Evolutionary conservation across 2,329 filamentous ascomycete genomes (phyloP).

Genomic region (Penicillium sp.): DNA sequence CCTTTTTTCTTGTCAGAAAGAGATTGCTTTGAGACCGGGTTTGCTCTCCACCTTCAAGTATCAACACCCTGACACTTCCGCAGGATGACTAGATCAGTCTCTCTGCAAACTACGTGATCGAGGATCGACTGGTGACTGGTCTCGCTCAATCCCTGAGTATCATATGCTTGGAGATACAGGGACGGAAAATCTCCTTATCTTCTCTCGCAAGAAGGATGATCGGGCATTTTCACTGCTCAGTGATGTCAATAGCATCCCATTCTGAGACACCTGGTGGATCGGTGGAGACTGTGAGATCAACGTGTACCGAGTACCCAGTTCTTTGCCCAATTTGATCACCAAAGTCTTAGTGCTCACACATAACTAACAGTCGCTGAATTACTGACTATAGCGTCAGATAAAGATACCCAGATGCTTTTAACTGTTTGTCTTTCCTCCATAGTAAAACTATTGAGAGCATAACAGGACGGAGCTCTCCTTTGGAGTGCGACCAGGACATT

Average conservation of each 20-base stretch:
- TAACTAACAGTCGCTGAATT: background rate
- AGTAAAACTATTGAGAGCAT: background rate
- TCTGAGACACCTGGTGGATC: conserved; percentile 19
- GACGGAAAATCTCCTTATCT: background rate
- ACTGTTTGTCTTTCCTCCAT: background rate
- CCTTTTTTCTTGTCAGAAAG: conserved; percentile 14
- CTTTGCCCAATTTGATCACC: background rate
- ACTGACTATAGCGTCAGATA: too few relatives aligned
- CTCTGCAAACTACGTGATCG: background rate
- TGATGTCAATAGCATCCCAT: conserved; percentile 16
- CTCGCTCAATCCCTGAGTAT: background rate
- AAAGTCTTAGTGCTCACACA: background rate
- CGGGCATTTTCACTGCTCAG: conserved; percentile 2
- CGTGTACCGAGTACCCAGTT: background rate
- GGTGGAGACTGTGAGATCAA: conserved; percentile 3
- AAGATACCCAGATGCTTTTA: background rate
- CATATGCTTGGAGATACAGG: conserved; percentile 4
- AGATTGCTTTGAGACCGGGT: conserved; percentile 13
- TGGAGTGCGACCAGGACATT: background rate
- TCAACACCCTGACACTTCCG: background rate
- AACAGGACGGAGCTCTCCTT: background rate
- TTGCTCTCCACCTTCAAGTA: background rate
- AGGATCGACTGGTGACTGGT: background rate
- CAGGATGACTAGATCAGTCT: conserved; percentile 2
- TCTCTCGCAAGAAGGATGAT: background rate